Conservation (phyloP, 2,329 filamentous ascomycete genomes). For the Myriangium duriaei region DNA sequence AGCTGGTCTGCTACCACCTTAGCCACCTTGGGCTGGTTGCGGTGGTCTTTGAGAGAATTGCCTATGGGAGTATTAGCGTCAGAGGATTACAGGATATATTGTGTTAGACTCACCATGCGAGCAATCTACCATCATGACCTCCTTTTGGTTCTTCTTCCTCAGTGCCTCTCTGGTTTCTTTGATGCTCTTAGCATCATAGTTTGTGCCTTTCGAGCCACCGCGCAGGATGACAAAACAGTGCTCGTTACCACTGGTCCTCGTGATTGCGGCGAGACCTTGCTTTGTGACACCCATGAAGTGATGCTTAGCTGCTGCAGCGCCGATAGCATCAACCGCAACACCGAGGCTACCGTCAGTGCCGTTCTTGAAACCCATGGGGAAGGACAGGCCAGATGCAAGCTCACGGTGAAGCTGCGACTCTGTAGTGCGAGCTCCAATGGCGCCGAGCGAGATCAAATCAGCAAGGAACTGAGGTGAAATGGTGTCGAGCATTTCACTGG, state of each 20-base stretch:
- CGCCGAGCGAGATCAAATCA: conserved; percentile 87
- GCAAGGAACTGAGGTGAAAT: conserved; percentile 97
- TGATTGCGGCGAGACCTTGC: conserved; percentile 90
- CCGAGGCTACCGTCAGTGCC: conserved; percentile 85
- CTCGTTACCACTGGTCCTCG: conserved; percentile 83
- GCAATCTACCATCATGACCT: conserved; percentile 96
- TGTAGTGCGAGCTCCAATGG: conserved; percentile 90
- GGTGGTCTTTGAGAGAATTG: conserved; percentile 95
- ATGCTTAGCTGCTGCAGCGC: conserved; percentile 64
- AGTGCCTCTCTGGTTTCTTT: conserved; percentile 66
- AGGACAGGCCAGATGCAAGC: conserved; percentile 84
- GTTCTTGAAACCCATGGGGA: conserved; percentile 99
- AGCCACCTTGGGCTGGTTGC: conserved; percentile 92
- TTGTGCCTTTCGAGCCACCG: conserved; percentile 82
- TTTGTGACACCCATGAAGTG: conserved; percentile 99
- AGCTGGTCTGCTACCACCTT: conserved; percentile 73
- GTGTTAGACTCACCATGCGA: conserved; percentile 59
- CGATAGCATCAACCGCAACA: conserved; percentile 93
- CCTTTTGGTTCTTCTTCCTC: conserved; percentile 67
- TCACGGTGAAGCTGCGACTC: conserved; percentile 95
- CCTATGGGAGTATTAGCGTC: conserved; percentile 38
- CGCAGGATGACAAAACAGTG: conserved; percentile 95
- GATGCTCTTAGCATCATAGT: conserved; percentile 81
- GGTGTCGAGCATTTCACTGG: conserved; percentile 96
- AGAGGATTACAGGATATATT: neutral